Percentiles rank a stretch among this genome's conserved stretches.
Evolutionary conservation across 1,284 basidiomycete genomes (phyloP).

Genomic region (Cryptococcus floricola): DNA sequence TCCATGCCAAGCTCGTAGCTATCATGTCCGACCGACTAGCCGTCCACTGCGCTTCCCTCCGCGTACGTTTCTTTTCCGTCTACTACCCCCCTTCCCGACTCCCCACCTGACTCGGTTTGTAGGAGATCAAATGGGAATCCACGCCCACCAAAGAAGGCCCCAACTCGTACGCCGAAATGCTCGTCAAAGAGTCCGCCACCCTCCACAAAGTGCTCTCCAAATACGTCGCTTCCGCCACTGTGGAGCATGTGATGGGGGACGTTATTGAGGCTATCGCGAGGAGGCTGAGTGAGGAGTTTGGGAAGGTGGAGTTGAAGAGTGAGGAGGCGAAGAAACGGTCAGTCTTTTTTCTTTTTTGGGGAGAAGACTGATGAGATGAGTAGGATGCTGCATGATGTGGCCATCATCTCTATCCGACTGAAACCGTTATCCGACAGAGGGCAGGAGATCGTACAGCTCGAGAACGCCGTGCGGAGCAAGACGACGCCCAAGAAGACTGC

Average conservation of each 20-base stretch:
- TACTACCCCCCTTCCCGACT: background rate
- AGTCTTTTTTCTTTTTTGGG: conserved; percentile 26
- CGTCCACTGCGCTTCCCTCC: conserved; percentile 61
- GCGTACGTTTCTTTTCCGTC: conserved; percentile 27
- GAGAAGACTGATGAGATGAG: conserved; percentile 2
- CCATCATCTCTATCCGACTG: conserved; percentile 67
- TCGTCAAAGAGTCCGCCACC: conserved; percentile 93
- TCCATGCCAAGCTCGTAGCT: conserved; percentile 92
- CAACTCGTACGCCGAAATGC: conserved; percentile 73
- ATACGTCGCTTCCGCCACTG: conserved; percentile 71
- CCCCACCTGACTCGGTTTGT: conserved; percentile 5
- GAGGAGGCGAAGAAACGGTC: conserved; percentile 78
- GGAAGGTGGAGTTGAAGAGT: conserved; percentile 70
- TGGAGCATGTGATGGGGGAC: conserved; percentile 87
- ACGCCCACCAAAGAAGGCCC: conserved; percentile 56
- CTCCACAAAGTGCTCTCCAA: conserved; percentile 93
- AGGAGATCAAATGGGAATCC: conserved; percentile 73
- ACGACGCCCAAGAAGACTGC: conserved; percentile 26
- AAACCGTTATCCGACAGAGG: conserved; percentile 57
- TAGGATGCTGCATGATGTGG: conserved; percentile 74
- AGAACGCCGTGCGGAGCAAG: conserved; percentile 76
- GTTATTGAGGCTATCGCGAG: conserved; percentile 88
- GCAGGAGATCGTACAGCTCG: conserved; percentile 61
- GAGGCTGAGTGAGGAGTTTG: conserved; percentile 77
- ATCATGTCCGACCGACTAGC: conserved; percentile 96